Conservation (phyloP, 352 stramenopile genomes). For the Thalassiosira mediterranea region DNA sequence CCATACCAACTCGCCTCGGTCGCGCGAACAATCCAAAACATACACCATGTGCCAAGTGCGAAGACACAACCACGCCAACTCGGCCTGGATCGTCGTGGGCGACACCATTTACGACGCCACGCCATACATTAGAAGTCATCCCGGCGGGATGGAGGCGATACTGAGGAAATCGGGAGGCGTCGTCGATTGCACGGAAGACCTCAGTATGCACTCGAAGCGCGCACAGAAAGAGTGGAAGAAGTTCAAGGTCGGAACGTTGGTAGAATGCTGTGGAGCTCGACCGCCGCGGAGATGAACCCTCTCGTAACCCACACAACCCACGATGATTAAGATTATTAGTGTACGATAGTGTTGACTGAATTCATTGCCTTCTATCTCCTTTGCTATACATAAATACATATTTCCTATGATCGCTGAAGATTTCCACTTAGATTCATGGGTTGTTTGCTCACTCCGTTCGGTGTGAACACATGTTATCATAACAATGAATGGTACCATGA, state of each 20-base stretch:
- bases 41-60: conserved; percentile 89
- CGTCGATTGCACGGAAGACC: conserved; percentile 77
- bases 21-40: conserved; percentile 19
- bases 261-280: conserved; percentile 30
- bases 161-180: conserved; percentile 70
- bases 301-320: no score
- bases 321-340: no score
- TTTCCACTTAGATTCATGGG: no score
- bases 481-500: no score
- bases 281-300: no score
- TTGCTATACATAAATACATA: no score
- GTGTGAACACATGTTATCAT: no score
- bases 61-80: conserved; percentile 85
- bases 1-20: conserved; percentile 8
- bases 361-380: no score
- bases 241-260: conserved; percentile 62
- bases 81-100: conserved; percentile 91
- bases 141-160: conserved; percentile 85
- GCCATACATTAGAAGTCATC: conserved; percentile 87
- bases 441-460: no score
- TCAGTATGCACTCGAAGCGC: conserved; percentile 78
- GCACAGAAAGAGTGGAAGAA: conserved; percentile 72
- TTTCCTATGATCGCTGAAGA: no score
- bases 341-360: no score
- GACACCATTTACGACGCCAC: conserved; percentile 91